These are phyloP conservation scores for Avicennia marina DNA, from an alignment of 257 asterid species.

Conservation along the genomic window DNA sequence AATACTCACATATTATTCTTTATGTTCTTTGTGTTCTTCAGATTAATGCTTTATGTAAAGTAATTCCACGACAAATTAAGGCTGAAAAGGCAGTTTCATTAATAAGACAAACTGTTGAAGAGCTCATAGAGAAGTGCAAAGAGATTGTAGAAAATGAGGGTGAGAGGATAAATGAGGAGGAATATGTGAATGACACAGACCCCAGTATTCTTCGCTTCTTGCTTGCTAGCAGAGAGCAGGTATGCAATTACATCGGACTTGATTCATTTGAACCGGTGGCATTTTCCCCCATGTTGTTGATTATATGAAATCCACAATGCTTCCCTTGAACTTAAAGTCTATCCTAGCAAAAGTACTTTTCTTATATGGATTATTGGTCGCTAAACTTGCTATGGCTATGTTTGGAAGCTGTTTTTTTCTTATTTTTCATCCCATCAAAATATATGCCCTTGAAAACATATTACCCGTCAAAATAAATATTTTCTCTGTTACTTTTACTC, in stretches of 20 bases:
- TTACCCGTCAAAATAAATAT: too few relatives aligned
- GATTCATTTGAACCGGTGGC: not conserved
- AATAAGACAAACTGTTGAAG: slow-evolving; percentile 81
- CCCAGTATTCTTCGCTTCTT: slow-evolving; percentile 95
- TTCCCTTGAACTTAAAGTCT: too few relatives aligned
- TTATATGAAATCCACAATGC: too few relatives aligned
- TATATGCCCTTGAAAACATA: too few relatives aligned
- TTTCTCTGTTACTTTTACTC: too few relatives aligned
- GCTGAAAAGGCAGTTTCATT: slow-evolving; percentile 80
- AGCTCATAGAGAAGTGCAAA: slow-evolving; percentile 74
- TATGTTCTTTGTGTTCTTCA: slow-evolving; percentile 20
- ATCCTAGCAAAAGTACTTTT: too few relatives aligned
- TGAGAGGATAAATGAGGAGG: slow-evolving; percentile 85
- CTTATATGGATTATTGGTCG: too few relatives aligned
- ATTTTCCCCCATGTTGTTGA: not conserved
- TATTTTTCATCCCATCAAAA: too few relatives aligned
- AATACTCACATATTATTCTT: not conserved
- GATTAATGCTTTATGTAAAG: slow-evolving; percentile 71
- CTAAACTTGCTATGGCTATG: too few relatives aligned
- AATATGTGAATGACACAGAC: slow-evolving; percentile 77
- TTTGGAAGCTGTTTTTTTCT: too few relatives aligned
- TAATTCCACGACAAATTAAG: slow-evolving; percentile 83
- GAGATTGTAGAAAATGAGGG: slow-evolving; percentile 90
- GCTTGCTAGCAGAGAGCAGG: slow-evolving; percentile 99
- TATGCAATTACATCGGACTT: slow-evolving; percentile 20